A percentile compares a stretch with the other conserved stretches of the same genome.
phyloP scores from a whole-genome alignment of 768 basidiomycete genomes.

The Kondoa subrosea region DNA sequence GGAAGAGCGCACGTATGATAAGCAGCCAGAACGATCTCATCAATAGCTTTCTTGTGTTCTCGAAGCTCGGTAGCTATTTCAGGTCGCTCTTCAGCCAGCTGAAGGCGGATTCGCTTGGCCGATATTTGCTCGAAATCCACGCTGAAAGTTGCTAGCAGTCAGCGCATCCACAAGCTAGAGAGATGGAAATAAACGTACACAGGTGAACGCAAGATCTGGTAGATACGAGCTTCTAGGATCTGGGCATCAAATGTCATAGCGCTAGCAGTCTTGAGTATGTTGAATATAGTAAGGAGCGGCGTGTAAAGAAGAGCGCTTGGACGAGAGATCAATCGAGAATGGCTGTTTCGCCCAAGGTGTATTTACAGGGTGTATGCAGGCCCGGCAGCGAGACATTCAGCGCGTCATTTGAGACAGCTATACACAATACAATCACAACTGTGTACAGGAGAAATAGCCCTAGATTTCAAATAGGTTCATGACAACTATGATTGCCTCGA shows the following conservation, averaged over 20 bases:
- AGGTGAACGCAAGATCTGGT: background rate
- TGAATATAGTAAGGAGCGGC: background rate
- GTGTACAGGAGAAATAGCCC: too few relatives aligned
- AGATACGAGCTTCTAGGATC: constrained; percentile 3
- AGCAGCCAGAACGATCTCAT: background rate
- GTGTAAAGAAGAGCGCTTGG: too few relatives aligned
- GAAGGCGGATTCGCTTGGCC: background rate
- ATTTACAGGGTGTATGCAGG: too few relatives aligned
- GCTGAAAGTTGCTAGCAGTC: too few relatives aligned
- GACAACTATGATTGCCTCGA: too few relatives aligned
- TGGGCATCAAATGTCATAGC: background rate
- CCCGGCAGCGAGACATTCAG: too few relatives aligned
- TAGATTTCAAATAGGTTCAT: too few relatives aligned
- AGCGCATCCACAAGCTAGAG: background rate
- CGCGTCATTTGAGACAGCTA: too few relatives aligned
- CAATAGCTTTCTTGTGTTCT: background rate
- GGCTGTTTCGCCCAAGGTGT: too few relatives aligned
- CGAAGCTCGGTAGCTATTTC: background rate
- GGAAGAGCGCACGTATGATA: background rate
- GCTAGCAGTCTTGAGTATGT: background rate
- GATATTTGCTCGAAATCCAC: constrained; percentile 6
- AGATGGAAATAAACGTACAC: background rate
- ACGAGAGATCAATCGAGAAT: too few relatives aligned
- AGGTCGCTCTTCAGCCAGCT: background rate
- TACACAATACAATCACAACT: too few relatives aligned